Evolutionary conservation across 257 asterid genomes (phyloP), one percentile per base, ranked within the genome.

Genomic region (Plantago elongata): DNA sequence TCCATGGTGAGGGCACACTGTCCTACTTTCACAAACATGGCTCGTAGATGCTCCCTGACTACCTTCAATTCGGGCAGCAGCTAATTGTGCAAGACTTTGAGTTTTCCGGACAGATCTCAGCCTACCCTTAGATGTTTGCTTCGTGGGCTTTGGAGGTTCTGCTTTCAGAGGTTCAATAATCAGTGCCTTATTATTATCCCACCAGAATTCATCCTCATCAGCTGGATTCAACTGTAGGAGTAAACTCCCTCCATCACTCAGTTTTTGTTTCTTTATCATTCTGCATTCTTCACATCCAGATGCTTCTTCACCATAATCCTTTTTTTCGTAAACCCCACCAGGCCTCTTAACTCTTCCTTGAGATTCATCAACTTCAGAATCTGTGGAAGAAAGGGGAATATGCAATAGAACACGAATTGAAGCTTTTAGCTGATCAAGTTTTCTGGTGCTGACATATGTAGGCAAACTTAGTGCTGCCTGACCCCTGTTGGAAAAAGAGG

Each of bases 41-140:
- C 99, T 94, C 1, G 96, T 85, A 45, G 99, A 90, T 72, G 99
- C 97, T 68, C 99, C 97, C 67, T 87, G 97, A 73, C 99, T 90
- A 73, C 96, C 84, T 77, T 90, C 99, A 73, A 94, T 94, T 77
- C 99, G 89, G 58, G 97, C 86, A 75, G 94, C 86, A 66, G 95
- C 96, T 71, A 94, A 78, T 60, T 94, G 99, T 30, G 97, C 94
- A 75, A 94, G 99, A 75, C 94, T 89, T 61, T 83, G 96, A 47
- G 95, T 94, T 82, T 94, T 94, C 44, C 96, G 88, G 57, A 78
- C 97, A 78, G 86, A 70, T 71, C 90, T 93, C 73, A 77, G 90
- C 84, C 99, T 75, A 64, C 92, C 89, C 74, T 93, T 90, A 51
- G 93, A 68, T 16, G 85, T 74, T 69, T 76, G 95, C 81, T 90